Evolutionary conservation across 2,329 filamentous ascomycete species (phyloP).

Genomic region (Colletotrichum aenigma): DNA sequence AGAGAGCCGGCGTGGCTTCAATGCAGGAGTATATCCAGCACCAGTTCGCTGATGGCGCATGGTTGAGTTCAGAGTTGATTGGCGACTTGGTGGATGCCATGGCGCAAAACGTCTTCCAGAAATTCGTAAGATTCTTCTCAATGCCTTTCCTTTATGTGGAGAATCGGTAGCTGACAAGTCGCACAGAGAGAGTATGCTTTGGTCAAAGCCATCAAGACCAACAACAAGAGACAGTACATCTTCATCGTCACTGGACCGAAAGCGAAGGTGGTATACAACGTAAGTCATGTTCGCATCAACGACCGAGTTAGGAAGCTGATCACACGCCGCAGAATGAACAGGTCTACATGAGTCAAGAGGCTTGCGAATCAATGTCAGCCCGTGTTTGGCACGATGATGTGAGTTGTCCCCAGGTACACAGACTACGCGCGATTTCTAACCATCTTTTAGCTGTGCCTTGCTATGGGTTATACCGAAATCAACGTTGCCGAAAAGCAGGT

Average conservation of each 20-base stretch:
- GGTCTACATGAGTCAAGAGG: not conserved
- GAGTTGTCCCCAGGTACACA: not conserved
- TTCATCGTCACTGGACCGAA: not conserved
- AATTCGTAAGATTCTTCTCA: not conserved
- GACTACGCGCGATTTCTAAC: not conserved
- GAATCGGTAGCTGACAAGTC: not conserved
- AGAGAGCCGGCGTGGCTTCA: not conserved
- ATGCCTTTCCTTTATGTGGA: fast-evolving
- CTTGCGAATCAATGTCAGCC: not conserved
- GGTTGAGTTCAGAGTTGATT: not conserved
- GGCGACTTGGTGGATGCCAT: not conserved
- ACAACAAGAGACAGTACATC: not conserved
- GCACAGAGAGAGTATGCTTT: not conserved
- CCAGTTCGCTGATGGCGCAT: not conserved
- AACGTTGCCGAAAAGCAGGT: not conserved
- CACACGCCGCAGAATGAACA: not conserved
- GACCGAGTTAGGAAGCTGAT: not conserved
- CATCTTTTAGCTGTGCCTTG: not conserved
- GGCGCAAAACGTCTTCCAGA: not conserved
- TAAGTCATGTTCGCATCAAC: not conserved
- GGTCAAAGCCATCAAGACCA: not conserved
- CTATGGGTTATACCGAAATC: not conserved
- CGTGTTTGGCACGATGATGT: not conserved
- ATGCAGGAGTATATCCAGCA: not conserved
- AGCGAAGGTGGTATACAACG: not conserved